Conservation (phyloP, 345 rosid genomes). For the Erodium maritimum region DNA sequence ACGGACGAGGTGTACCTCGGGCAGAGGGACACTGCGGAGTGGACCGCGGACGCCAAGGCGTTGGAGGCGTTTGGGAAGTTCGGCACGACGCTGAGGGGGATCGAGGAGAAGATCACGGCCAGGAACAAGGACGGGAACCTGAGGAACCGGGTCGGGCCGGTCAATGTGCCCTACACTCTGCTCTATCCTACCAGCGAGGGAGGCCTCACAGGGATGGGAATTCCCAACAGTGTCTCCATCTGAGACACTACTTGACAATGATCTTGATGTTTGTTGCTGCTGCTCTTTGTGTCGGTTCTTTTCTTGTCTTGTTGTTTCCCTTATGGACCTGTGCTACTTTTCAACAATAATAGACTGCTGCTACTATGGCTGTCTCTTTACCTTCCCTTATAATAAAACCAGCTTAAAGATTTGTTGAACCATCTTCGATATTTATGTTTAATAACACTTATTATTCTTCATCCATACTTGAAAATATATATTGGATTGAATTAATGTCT, state of each 20-base stretch:
- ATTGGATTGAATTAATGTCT: too few relatives aligned
- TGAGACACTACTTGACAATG: conserved; percentile 1
- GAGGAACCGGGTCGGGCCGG: conserved; percentile 19
- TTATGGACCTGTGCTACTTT: too few relatives aligned
- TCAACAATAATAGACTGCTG: too few relatives aligned
- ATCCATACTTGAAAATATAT: too few relatives aligned
- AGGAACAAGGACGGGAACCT: conserved; percentile 11
- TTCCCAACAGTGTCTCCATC: conserved; percentile 14
- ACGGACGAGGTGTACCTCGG: conserved; percentile 37
- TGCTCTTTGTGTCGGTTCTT: neutral
- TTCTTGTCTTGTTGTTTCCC: neutral
- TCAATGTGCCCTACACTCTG: conserved; percentile 14
- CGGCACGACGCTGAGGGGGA: conserved; percentile 17
- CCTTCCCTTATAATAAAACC: too few relatives aligned
- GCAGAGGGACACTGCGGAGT: conserved; percentile 28
- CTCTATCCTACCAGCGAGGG: conserved; percentile 11
- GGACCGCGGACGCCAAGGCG: conserved; percentile 23
- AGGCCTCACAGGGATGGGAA: conserved; percentile 17
- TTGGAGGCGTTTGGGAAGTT: conserved; percentile 25
- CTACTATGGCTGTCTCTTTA: too few relatives aligned
- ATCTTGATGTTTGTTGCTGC: neutral
- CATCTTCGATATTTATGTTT: too few relatives aligned
- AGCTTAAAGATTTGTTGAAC: too few relatives aligned
- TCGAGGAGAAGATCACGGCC: conserved; percentile 15
- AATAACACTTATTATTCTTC: too few relatives aligned